Evolutionary conservation across 192 early-diverging fungal genomes (phyloP).

Genomic region (Entophlyctis luteolus): DNA sequence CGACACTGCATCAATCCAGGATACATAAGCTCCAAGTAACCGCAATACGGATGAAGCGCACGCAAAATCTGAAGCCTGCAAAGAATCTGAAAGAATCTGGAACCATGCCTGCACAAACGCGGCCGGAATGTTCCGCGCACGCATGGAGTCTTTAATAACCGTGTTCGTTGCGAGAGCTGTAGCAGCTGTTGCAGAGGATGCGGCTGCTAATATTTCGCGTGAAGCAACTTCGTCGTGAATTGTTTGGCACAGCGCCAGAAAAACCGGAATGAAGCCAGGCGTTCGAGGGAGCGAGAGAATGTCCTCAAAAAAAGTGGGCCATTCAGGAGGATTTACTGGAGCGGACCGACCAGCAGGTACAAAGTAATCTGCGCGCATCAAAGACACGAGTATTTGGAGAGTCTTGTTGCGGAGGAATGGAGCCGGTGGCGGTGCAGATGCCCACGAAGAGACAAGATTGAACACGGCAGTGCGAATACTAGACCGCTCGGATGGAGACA

Average conservation of each 20-base stretch:
- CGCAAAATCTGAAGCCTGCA: conserved; percentile 48
- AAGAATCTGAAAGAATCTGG: conserved; percentile 62
- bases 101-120: conserved; percentile 72
- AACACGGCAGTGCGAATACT: too few relatives aligned
- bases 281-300: conserved; percentile 59
- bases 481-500: too few relatives aligned
- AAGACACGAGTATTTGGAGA: conserved; percentile 70
- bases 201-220: conserved; percentile 60
- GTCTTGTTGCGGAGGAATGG: conserved; percentile 78
- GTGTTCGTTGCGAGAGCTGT: too few relatives aligned
- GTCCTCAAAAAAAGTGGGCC: conserved; percentile 86
- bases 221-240: conserved; percentile 89
- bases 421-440: too few relatives aligned
- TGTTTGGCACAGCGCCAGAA: conserved; percentile 70
- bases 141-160: conserved; percentile 86
- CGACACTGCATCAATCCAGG: conserved; percentile 87
- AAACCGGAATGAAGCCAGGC: conserved; percentile 64
- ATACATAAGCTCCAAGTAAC: conserved; percentile 81
- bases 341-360: too few relatives aligned
- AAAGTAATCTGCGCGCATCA: conserved; percentile 74
- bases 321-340: conserved; percentile 55
- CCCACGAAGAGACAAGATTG: too few relatives aligned
- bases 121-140: conserved; percentile 66
- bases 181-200: conserved; percentile 62
- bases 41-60: conserved; percentile 66